Conservation (phyloP, 116 monocot genomes). For the Zostera marina region DNA sequence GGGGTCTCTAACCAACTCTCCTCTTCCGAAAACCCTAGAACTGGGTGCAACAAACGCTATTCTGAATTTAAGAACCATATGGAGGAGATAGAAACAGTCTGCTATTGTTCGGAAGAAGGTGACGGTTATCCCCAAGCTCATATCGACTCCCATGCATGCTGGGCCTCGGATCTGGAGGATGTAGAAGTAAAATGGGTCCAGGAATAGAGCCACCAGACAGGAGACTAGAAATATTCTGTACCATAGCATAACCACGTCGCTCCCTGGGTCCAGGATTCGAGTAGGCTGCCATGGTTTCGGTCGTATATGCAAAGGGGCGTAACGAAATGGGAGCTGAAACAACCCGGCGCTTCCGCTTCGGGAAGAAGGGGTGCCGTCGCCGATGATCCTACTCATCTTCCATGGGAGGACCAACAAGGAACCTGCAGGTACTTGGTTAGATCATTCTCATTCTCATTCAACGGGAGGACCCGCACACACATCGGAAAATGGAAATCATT, state of each 20-base stretch:
- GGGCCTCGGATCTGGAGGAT: conserved; percentile 47
- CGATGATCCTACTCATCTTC: conserved; percentile 10
- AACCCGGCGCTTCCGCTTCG: too few species aligned
- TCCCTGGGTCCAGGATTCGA: conserved; percentile 72
- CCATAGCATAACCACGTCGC: conserved; percentile 56
- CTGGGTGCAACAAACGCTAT: conserved; percentile 86
- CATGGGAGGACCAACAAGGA: conserved; percentile 11
- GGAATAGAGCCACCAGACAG: conserved; percentile 72
- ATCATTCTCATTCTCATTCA: too few species aligned
- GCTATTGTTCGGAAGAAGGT: conserved; percentile 64
- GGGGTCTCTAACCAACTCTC: conserved; percentile 71
- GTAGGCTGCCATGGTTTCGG: conserved; percentile 21
- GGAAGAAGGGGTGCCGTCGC: conserved; percentile 3
- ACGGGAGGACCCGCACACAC: background rate
- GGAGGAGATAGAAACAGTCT: conserved; percentile 66
- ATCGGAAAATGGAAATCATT: too few species aligned
- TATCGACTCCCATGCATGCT: conserved; percentile 53
- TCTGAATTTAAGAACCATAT: conserved; percentile 74
- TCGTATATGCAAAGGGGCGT: conserved; percentile 3
- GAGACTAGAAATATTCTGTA: conserved; percentile 70
- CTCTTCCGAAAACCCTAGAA: conserved; percentile 80
- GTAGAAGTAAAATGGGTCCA: conserved; percentile 91
- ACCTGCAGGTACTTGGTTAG: background rate
- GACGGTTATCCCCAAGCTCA: conserved; percentile 29
- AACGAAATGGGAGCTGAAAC: background rate